Base-by-base conservation (phyloP, 208 protist species). In the Histomonas meleagridis region DNA sequence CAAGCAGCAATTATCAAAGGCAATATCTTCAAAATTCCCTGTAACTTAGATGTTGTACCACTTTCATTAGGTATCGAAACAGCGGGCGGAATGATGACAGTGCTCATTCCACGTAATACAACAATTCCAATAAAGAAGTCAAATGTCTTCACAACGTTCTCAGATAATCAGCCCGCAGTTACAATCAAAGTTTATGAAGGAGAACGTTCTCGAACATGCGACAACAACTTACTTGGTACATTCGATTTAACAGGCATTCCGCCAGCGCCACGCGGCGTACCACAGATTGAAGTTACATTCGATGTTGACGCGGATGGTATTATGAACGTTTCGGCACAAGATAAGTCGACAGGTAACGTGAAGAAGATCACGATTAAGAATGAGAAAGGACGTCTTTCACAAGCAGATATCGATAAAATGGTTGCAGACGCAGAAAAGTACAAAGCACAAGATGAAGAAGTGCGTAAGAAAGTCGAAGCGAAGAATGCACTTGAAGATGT, bases 121-220 rank as follows among this genome's bases (percentile, higher is more conserved):
- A 94, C 94, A 57, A 94, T 96, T 81, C 95, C 95, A 32, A 92
- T 90, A 92, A 94, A 92, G 62, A 95, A 96, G 92, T 95, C 90
- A 32, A 95, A 98, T 93, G 95, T 95, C 35, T 98, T 98, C 96
- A 96, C 97, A 0, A 98, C 97, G 26, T 97, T 97, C 93, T 90
- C 97, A 91, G 97, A 99, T 94, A 98, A 99, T 95, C 98, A 99
- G 95, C 93, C 95, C 26, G 97, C 96, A 86, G 98, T 99, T 70
- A 94, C 98, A 81, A 98, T 99, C 92, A 96, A 98, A 95, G 97
- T 99, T n/a, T 99, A 96, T 94, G 98, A 99, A 94, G 98, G 98
- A 91, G 98, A 99, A 95, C 97, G 98, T 43, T 92, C 95, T 21
- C 95, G 97, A 93, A 99, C 98, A 76, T 95, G 96, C 91, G 96